Evolutionary conservation across 768 basidiomycete genomes (phyloP), one percentile per base, ranked within the genome.

Genomic region (Melanogaster broomeanus): DNA sequence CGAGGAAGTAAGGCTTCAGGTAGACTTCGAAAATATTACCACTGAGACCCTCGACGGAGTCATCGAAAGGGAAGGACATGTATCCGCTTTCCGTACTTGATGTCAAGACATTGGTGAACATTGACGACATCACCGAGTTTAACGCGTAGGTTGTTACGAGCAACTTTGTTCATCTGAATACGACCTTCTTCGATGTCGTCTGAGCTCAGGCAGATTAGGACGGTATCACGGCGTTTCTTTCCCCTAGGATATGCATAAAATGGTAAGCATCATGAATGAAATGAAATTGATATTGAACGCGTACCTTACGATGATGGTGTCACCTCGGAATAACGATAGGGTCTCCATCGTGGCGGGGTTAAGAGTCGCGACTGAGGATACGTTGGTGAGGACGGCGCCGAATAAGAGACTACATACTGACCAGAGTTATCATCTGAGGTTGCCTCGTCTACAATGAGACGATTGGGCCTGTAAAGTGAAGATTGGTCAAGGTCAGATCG

Each of bases 21-120:
- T 95, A 98, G 44, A 98, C 96, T 65, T 99, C 97, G 65, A 98
- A 99, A 60, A 99, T 83, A 76, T 99, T 98, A 33, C 97, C 97
- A 60, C 92, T 95, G 46, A 99, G 80, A 61, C 96, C 97, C 76
- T 99, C 97, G 55, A 98, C 77, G 6, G 97, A 98, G 76, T 99
- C 97, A 63, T 98, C 97, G 66, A 99, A n/a, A 98, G 2, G 97
- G 97, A 15, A 99, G 78, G 53, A 99, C 82, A 68, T 98, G 97
- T 35, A 99, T 84, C 49, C 96, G 88, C 70, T 99, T 98, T 59
- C 97, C 97, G 70, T 99, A 99, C 74, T 98, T 97, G 80, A 98
- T 98, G 65, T 98, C 96, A 53, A 88, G 82, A 68, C 95, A 98
- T 63, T 92, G 85, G 71, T 98, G 95, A 1, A 99, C 94, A 55